Evolutionary conservation across 2,329 filamentous ascomycete genomes (phyloP), one percentile per base, ranked within the genome.

Genomic region (Aureobasidium melanogenum): DNA sequence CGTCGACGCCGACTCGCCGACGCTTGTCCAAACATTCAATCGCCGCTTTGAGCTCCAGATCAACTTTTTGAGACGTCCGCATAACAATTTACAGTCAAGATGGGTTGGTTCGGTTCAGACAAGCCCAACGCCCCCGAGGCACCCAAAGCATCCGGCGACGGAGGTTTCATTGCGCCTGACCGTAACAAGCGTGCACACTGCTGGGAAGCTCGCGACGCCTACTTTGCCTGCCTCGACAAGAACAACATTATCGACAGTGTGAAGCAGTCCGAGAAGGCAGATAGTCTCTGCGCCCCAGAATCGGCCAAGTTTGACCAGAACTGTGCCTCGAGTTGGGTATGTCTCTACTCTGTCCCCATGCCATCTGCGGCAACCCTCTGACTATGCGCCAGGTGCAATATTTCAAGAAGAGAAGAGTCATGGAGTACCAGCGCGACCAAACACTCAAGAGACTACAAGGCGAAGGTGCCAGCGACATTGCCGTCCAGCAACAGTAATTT

Each of bases 401-500:
- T 76, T 99, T 99, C 77, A 97, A 97, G 80, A 92, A 97, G 76
- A 88, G 91, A 77, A 83, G 94, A 69, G 90, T 97, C 38, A 93
- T 95, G 76, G 94, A 99, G 68, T 83, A 89, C 70, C 89, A 96
- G 69, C 91, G 93, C 75, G 87, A 89, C 70, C 80, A 86, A 75
- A 88, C 90, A 26, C 78, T 96, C 66, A 87, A 88, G 68, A 84
- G 85, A 71, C 83, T 96, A 68, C 73, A 76, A 70, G 72, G 75
- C 66, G 70, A 81, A 70, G 76, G 76, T 14, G 72, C 71, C 72
- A 63, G 61, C 38, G 55, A 61, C 17, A 47, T 61, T 24, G 46
- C 22, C 15, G 46, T 34, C n/a, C 39, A 44, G 15, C 24, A 60
- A 43, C 51, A 60, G 26, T 60, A 44, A 36, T 36, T 32, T 9